Percentiles rank a stretch among this genome's conserved stretches.
Conservation (phyloP, 805 yeast species). For the Kazachstania martiniae region DNA sequence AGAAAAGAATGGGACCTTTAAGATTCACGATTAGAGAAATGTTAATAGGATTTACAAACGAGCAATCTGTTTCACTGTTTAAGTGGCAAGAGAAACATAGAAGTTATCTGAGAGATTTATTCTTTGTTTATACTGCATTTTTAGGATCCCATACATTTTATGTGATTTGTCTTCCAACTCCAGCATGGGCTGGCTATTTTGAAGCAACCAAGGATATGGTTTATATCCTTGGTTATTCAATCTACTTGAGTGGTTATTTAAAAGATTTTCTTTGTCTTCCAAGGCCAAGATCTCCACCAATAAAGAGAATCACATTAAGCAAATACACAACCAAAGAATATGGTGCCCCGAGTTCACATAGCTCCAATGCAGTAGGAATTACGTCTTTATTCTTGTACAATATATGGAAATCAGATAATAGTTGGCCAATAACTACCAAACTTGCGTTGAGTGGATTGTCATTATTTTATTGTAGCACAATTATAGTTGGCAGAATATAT, state of each 20-base stretch:
- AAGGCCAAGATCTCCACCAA: constrained; percentile 85
- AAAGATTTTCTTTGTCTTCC: constrained; percentile 88
- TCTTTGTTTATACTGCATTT: constrained; percentile 80
- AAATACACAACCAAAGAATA: constrained; percentile 88
- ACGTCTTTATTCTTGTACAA: constrained; percentile 33
- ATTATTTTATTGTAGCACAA: constrained; percentile 44
- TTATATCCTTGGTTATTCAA: constrained; percentile 48
- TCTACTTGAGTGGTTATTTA: constrained; percentile 57
- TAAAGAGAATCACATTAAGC: constrained; percentile 80
- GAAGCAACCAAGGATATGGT: constrained; percentile 54
- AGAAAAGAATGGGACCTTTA: constrained; percentile 39
- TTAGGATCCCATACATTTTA: constrained; percentile 92
- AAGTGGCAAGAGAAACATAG: constrained; percentile 44
- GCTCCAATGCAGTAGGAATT: constrained; percentile 89
- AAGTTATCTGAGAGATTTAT: constrained; percentile 46
- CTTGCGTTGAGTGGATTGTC: too few species aligned
- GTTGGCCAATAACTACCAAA: constrained; percentile 2
- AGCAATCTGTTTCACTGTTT: constrained; percentile 54
- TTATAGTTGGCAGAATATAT: constrained; percentile 74
- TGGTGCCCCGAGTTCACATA: constrained; percentile 89
- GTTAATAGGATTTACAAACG: constrained; percentile 45
- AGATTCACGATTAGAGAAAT: constrained; percentile 42
- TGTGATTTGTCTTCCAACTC: constrained; percentile 76
- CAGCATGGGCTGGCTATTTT: constrained; percentile 68
- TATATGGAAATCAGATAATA: neutral